A percentile compares a stretch with the other conserved stretches of the same genome.
Evolutionary conservation across 2,329 filamentous ascomycete genomes (phyloP).

Genomic region (Biscogniauxia mediterranea): DNA sequence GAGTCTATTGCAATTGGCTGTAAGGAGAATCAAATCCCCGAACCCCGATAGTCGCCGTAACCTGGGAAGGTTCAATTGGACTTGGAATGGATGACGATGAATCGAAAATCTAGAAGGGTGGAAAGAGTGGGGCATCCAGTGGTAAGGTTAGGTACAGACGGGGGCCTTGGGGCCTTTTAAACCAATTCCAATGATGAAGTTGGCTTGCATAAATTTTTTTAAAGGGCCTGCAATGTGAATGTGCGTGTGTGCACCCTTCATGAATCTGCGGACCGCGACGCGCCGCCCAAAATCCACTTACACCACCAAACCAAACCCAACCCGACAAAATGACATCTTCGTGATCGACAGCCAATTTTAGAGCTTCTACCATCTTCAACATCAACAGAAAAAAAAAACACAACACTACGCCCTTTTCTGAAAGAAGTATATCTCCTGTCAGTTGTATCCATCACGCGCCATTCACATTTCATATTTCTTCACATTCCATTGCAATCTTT

Average conservation of each 20-base stretch:
- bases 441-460: background rate
- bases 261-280: constrained; percentile 16
- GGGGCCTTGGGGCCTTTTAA: background rate
- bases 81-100: background rate
- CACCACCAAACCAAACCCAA: constrained; percentile 10
- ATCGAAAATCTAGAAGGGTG: background rate
- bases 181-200: background rate
- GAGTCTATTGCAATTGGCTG: background rate
- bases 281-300: constrained; percentile 19
- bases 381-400: background rate
- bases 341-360: constrained; percentile 1
- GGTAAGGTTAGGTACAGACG: no score
- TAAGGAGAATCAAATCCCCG: background rate
- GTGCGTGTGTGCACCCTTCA: constrained; percentile 7
- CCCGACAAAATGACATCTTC: constrained; percentile 16
- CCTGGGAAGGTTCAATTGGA: background rate
- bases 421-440: background rate
- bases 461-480: background rate
- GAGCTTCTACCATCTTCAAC: background rate
- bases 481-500: no score
- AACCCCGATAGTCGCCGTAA: background rate
- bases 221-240: constrained; percentile 13
- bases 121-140: background rate
- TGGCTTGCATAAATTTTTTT: background rate
- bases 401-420: background rate